phyloP scores from a whole-genome alignment of 345 rosid species.

The Aquilaria malaccensis region DNA sequence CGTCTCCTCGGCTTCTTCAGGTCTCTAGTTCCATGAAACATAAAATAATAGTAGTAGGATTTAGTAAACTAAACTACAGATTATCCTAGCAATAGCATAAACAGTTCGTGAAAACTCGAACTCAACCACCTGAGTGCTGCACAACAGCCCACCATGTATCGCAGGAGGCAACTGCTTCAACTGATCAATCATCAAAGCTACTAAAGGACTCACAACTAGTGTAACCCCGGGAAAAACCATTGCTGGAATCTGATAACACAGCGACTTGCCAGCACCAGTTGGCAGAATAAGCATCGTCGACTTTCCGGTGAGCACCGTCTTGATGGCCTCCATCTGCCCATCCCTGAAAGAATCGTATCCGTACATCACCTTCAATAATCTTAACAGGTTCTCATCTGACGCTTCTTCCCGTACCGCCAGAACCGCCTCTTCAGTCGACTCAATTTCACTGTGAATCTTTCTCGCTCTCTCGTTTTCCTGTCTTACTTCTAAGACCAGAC shows the following conservation, averaged over 20 bases:
- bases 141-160: slow-evolving; percentile 63
- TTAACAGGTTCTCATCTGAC: slow-evolving; percentile 53
- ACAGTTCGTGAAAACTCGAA: no score
- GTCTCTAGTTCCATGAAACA: slow-evolving; percentile 33
- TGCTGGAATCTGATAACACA: slow-evolving; percentile 93
- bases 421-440: slow-evolving; percentile 42
- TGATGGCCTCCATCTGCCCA: slow-evolving; percentile 58
- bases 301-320: slow-evolving; percentile 51
- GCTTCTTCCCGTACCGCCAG: slow-evolving; percentile 38
- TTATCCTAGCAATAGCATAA: slow-evolving; percentile 1
- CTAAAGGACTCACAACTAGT: slow-evolving; percentile 64
- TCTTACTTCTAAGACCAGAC: slow-evolving; percentile 30
- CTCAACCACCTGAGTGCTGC: slow-evolving; percentile 67
- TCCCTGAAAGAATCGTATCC: slow-evolving; percentile 51
- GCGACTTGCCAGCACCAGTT: slow-evolving; percentile 87
- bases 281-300: slow-evolving; percentile 86
- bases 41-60: slow-evolving; percentile 9
- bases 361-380: slow-evolving; percentile 42
- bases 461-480: slow-evolving; percentile 17
- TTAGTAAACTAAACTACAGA: background rate
- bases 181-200: slow-evolving; percentile 95
- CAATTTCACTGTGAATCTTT: slow-evolving; percentile 9
- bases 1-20: slow-evolving; percentile 73
- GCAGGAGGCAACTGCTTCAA: slow-evolving; percentile 70
- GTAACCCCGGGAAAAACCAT: slow-evolving; percentile 73